Conservation (phyloP, 2,329 filamentous ascomycete genomes). For the Fusarium clavum region DNA sequence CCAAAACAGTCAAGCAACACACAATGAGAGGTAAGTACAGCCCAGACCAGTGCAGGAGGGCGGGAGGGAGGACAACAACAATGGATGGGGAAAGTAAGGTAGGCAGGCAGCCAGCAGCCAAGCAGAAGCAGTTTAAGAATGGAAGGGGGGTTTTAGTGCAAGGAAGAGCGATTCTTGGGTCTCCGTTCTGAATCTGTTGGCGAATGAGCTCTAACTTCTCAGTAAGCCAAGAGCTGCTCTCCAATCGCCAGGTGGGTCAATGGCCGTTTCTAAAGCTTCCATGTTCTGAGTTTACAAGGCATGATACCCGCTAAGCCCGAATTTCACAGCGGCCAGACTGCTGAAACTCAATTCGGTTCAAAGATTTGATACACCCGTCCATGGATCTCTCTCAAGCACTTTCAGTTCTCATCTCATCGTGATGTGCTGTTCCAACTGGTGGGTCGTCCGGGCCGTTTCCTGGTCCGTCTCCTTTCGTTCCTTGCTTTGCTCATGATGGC, state of each 20-base stretch:
- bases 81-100: background rate
- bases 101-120: background rate
- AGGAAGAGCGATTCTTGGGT: slow-evolving; percentile 2
- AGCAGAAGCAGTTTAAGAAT: slow-evolving; percentile 8
- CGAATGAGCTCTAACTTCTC: slow-evolving; percentile 12
- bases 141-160: slow-evolving; percentile 14
- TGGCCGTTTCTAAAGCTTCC: background rate
- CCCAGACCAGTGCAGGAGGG: background rate
- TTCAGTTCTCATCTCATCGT: slow-evolving; percentile 6
- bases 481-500: slow-evolving; percentile 31
- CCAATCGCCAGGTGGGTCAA: background rate
- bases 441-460: slow-evolving; percentile 38
- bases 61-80: slow-evolving; percentile 16
- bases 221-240: slow-evolving; percentile 5
- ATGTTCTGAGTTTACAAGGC: slow-evolving; percentile 13
- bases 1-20: background rate
- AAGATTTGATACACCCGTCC: slow-evolving; percentile 3
- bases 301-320: slow-evolving; percentile 19
- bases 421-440: slow-evolving; percentile 31
- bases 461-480: slow-evolving; percentile 33
- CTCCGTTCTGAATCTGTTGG: background rate
- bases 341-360: slow-evolving; percentile 30
- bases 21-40: background rate
- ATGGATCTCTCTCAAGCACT: slow-evolving; percentile 5
- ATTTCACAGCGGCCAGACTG: slow-evolving; percentile 12